Percentiles rank a stretch among this genome's conserved stretches.
phyloP scores from a whole-genome alignment of 2,329 filamentous ascomycete species.

The Monilinia aucupariae region DNA sequence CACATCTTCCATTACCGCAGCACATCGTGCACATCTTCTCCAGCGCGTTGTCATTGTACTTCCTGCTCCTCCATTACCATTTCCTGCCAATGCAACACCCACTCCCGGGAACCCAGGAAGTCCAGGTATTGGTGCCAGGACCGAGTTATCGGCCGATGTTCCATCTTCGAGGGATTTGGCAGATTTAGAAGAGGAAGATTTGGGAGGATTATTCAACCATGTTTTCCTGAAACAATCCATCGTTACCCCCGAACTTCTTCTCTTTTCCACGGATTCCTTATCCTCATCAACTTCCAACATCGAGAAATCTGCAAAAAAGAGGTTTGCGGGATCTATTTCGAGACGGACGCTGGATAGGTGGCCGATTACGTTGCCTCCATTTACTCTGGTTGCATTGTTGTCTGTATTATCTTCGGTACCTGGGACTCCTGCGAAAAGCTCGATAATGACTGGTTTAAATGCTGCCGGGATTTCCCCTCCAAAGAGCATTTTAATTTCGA shows the following conservation, averaged over 20 bases:
- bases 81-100: not conserved
- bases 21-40: slow-evolving; percentile 35
- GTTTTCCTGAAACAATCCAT: slow-evolving; percentile 34
- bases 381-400: not conserved
- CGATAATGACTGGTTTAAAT: slow-evolving; percentile 33
- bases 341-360: slow-evolving; percentile 21
- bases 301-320: slow-evolving; percentile 35
- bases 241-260: slow-evolving; percentile 23
- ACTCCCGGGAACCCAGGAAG: not conserved
- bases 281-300: slow-evolving; percentile 34
- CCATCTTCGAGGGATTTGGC: not conserved
- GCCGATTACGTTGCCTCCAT: not conserved
- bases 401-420: not conserved
- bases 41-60: slow-evolving; percentile 20
- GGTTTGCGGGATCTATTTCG: slow-evolving; percentile 34
- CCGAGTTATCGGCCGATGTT: not conserved
- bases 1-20: slow-evolving; percentile 36
- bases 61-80: not conserved
- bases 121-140: not conserved
- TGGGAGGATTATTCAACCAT: slow-evolving; percentile 29
- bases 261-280: slow-evolving; percentile 20
- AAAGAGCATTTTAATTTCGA: slow-evolving; percentile 35
- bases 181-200: not conserved
- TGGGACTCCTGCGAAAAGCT: slow-evolving; percentile 30
- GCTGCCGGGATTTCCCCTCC: slow-evolving; percentile 32